Conservation (phyloP, 192 early-diverging fungal species). For the Coemansia sp. region DNA sequence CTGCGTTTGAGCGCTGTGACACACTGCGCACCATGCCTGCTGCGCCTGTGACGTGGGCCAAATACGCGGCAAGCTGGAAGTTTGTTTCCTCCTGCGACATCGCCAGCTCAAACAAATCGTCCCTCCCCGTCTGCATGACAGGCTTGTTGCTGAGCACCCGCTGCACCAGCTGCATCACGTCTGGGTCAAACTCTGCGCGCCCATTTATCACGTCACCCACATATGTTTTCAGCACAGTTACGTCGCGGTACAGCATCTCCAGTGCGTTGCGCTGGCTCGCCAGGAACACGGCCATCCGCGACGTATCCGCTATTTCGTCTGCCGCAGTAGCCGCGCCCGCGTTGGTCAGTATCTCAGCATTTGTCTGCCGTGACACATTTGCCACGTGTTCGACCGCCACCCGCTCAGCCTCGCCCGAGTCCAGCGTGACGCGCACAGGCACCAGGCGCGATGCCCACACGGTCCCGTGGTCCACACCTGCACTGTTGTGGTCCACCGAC, state of each 20-base stretch:
- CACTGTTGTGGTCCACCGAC: not conserved
- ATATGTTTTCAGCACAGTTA: conserved; percentile 35
- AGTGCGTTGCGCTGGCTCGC: conserved; percentile 42
- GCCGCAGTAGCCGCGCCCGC: not conserved
- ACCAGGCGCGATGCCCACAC: conserved; percentile 41
- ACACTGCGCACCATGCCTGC: conserved; percentile 30
- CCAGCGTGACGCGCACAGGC: conserved; percentile 28
- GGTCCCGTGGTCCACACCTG: not conserved
- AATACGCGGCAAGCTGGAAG: conserved; percentile 34
- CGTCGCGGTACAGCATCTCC: conserved; percentile 46
- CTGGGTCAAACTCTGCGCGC: conserved; percentile 39
- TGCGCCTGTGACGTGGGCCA: conserved; percentile 26
- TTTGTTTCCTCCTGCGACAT: conserved; percentile 50
- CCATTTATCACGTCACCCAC: conserved; percentile 40
- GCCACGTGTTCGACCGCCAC: conserved; percentile 48
- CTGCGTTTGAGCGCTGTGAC: conserved; percentile 36
- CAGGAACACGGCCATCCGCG: conserved; percentile 41
- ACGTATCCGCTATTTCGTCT: not conserved
- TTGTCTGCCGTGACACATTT: conserved; percentile 16
- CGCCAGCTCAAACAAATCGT: conserved; percentile 42
- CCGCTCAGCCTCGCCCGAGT: conserved; percentile 53
- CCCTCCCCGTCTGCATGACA: conserved; percentile 29
- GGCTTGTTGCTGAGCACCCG: conserved; percentile 46
- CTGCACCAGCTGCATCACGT: conserved; percentile 48
- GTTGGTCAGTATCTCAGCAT: conserved; percentile 9